Conservation (phyloP, 306 rosid species). For the Quercus engelmannii region DNA sequence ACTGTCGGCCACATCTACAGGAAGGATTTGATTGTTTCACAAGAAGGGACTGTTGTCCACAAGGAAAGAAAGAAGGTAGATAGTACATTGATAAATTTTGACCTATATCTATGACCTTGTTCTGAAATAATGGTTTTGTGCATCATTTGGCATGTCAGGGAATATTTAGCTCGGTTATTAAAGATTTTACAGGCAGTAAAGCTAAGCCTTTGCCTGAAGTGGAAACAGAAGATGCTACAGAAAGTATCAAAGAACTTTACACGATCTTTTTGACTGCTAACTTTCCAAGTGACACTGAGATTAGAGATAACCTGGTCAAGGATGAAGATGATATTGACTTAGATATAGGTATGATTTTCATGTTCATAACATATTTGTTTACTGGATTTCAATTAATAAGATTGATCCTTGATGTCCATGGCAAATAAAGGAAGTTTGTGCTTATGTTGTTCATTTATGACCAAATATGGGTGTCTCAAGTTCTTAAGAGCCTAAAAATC, state of each 20-base stretch:
- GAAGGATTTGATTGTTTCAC: constrained; percentile 45
- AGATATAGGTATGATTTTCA: constrained; percentile 58
- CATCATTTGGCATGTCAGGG: constrained; percentile 42
- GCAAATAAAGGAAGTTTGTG: neutral
- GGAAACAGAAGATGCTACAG: constrained; percentile 58
- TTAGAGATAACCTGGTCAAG: constrained; percentile 30
- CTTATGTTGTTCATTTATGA: neutral
- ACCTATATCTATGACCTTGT: neutral
- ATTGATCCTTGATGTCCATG: neutral
- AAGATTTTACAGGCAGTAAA: constrained; percentile 73
- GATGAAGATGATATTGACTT: constrained; percentile 43
- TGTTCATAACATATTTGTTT: constrained; percentile 3
- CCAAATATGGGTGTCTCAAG: neutral
- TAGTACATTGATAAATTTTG: neutral
- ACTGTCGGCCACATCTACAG: constrained; percentile 42
- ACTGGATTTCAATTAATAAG: neutral
- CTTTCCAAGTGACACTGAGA: constrained; percentile 40
- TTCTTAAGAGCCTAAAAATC: neutral
- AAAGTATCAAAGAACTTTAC: constrained; percentile 54
- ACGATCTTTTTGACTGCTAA: constrained; percentile 55
- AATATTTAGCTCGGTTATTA: constrained; percentile 67
- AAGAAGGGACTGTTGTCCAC: constrained; percentile 37
- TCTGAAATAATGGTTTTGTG: neutral
- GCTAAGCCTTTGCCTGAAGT: constrained; percentile 47
- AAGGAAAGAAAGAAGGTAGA: constrained; percentile 86